Base-by-base conservation (phyloP, 2,329 filamentous ascomycete genomes). In the Ascomycota sp. region DNA sequence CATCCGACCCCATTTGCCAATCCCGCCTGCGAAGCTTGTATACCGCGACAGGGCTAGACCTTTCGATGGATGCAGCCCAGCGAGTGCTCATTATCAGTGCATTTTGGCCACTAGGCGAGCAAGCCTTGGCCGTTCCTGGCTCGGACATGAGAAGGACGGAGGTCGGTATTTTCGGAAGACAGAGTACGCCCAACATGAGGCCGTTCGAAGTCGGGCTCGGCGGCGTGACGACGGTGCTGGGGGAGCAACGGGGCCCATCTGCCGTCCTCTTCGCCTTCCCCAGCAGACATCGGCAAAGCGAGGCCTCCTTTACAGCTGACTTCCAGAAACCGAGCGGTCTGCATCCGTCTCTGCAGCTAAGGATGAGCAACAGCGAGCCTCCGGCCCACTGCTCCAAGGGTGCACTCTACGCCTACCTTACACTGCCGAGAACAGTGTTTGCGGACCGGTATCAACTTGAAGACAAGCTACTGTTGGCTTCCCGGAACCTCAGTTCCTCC, bases 381-480 rank as follows among this genome's bases (percentile, higher is more conserved):
- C 65, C 64, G 0, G 52, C 59, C 41, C 47, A 63, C 30, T 61
- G 65, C 26, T 55, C 60, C n/a, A 54, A 58, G 20, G 94, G 86
- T 51, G 64, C 65, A 11, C 59, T 85, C 1, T 74, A 93, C 51
- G 67, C 78, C 8, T 81, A 92, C 50, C 55, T 93, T 19, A 91
- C 81, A 0, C 66, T 94, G 3, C 85, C 86, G 1, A 78, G 75
- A 19, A 55, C 63, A 29, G 61, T 94, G 36, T 94, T 95, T 51
- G 69, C 78, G 24, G 86, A 95, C 56, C 74, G 75, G 44, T 91
- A 93, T 53, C 82, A 92, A 51, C 65, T 94, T 35, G 61, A 59
- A 17, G 79, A 85, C 47, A 52, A 65, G 0, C 61, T 93, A 5
- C 89, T 91, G 53, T 63, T 92, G 20, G 52, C 69, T 4, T 85